Evolutionary conservation across 208 protist genomes (phyloP), one percentile per base, ranked within the genome.

Genomic region (Vickermania spadyakhi): DNA sequence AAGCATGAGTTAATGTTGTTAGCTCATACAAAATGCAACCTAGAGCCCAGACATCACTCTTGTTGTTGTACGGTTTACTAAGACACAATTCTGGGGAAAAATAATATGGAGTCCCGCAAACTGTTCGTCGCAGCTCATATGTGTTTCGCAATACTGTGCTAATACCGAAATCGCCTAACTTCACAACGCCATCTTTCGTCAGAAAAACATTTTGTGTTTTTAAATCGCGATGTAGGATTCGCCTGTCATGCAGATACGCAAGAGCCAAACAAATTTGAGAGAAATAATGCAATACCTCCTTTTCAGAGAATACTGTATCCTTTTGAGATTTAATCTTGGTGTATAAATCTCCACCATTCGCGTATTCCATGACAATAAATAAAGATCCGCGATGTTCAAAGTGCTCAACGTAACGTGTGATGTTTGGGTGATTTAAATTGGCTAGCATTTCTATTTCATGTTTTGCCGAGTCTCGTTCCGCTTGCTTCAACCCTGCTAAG

Each of bases 21-120:
- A 96, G 75, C 70, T 96, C 89, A 65, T 96, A 96, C 36, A 96
- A 66, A 64, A 96, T 82, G 53, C 85, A 92, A 13, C 89, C 89
- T 5, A 96, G 77, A 0, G 91, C 88, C 92, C 92, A 97, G 5
- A 96, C 79, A 73, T 98, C 93, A 62, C 83, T 90, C 76, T 96
- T 96, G 66, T 89, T 89, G 71, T 97, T 96, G 89, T 98, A 97
- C 26, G 91, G 91, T 56, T 91, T 79, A 72, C 93, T 96, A 21
- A 95, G 67, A 68, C 91, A 97, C 55, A 98, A 74, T 72, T 98
- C 93, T 3, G 94, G 96, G 1, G 84, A 95, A 70, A 98, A 93
- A 71, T 98, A 98, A 71, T 98, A 98, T 11, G 94, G 94, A 21
- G 94, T 97, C 11, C 96, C 96, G 66, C 96, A 94, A 25, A 97